A percentile compares a stretch with the other conserved stretches of the same genome.
These are phyloP conservation scores for Dactylellina drechsleri DNA, from an alignment of 2,329 filamentous ascomycete genomes.

Conservation along the genomic window DNA sequence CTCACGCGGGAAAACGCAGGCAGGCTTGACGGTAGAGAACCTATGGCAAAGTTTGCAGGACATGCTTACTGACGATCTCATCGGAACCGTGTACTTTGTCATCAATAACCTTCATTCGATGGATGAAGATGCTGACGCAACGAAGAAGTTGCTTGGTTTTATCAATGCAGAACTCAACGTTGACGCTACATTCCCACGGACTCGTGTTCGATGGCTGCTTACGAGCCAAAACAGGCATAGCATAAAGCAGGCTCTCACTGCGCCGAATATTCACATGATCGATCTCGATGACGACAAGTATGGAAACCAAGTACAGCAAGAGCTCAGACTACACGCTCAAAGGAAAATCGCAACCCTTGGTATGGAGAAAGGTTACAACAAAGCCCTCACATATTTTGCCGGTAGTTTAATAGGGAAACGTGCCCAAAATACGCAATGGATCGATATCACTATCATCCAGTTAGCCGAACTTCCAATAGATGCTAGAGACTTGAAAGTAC, in stretches of 20 bases:
- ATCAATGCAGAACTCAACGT: slow-evolving; percentile 59
- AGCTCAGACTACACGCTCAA: slow-evolving; percentile 61
- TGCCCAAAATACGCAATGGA: slow-evolving; percentile 64
- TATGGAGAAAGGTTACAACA: slow-evolving; percentile 62
- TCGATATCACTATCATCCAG: slow-evolving; percentile 64
- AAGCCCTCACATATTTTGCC: slow-evolving; percentile 63
- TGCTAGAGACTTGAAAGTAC: slow-evolving; percentile 62
- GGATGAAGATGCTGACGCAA: slow-evolving; percentile 61
- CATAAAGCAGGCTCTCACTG: slow-evolving; percentile 60
- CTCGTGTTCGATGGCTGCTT: slow-evolving; percentile 62
- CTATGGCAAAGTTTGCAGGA: slow-evolving; percentile 64
- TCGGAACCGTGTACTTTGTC: slow-evolving; percentile 62
- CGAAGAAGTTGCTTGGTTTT: slow-evolving; percentile 61
- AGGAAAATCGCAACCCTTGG: slow-evolving; percentile 61
- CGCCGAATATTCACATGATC: slow-evolving; percentile 60
- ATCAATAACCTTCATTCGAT: slow-evolving; percentile 63
- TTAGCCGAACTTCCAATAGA: slow-evolving; percentile 62
- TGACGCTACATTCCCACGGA: slow-evolving; percentile 55
- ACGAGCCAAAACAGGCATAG: slow-evolving; percentile 62
- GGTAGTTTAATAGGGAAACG: slow-evolving; percentile 63
- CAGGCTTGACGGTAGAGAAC: slow-evolving; percentile 62
- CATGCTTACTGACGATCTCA: slow-evolving; percentile 62
- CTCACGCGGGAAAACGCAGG: slow-evolving; percentile 57
- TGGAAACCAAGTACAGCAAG: slow-evolving; percentile 61
- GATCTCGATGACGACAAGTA: slow-evolving; percentile 62